A percentile compares a stretch with the other conserved stretches of the same genome.
Conservation (phyloP, 768 basidiomycete genomes). For the Lentinus tigrinus region DNA sequence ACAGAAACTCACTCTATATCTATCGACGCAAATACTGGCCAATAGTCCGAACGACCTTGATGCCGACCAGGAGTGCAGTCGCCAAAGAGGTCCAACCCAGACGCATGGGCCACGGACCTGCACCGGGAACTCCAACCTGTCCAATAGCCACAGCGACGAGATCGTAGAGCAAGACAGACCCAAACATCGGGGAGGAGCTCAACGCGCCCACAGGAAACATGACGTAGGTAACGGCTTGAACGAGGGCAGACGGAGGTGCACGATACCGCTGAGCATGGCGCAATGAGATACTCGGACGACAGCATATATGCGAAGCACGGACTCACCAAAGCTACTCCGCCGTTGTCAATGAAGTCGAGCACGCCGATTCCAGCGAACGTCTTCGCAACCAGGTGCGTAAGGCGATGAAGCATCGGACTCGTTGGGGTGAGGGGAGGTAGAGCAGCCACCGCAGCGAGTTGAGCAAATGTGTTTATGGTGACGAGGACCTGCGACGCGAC, state of each 20-base stretch:
- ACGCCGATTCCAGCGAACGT: conserved; percentile 39
- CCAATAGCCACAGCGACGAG: conserved; percentile 22
- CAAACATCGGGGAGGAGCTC: conserved; percentile 21
- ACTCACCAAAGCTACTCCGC: conserved; percentile 27
- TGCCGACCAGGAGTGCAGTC: conserved; percentile 18
- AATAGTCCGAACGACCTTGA: conserved; percentile 11
- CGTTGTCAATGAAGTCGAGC: conserved; percentile 31
- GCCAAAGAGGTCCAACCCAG: conserved; percentile 26
- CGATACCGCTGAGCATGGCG: conserved; percentile 1
- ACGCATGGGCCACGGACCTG: conserved; percentile 21
- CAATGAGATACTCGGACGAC: background rate
- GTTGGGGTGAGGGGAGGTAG: conserved; percentile 29
- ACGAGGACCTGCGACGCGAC: conserved; percentile 29
- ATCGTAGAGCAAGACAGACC: conserved; percentile 25
- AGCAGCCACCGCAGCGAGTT: conserved; percentile 37
- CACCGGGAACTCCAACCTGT: conserved; percentile 18
- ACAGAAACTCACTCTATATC: too few species aligned
- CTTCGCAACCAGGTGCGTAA: conserved; percentile 44
- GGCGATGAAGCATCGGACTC: conserved; percentile 28
- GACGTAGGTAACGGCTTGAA: conserved; percentile 18
- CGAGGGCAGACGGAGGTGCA: conserved; percentile 18
- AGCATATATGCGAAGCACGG: background rate
- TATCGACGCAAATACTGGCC: background rate
- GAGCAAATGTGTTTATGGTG: conserved; percentile 33
- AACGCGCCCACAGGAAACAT: conserved; percentile 22